Evolutionary conservation across 2,329 filamentous ascomycete genomes (phyloP), one percentile per base, ranked within the genome.

Genomic region (Aspergillus ruber): DNA sequence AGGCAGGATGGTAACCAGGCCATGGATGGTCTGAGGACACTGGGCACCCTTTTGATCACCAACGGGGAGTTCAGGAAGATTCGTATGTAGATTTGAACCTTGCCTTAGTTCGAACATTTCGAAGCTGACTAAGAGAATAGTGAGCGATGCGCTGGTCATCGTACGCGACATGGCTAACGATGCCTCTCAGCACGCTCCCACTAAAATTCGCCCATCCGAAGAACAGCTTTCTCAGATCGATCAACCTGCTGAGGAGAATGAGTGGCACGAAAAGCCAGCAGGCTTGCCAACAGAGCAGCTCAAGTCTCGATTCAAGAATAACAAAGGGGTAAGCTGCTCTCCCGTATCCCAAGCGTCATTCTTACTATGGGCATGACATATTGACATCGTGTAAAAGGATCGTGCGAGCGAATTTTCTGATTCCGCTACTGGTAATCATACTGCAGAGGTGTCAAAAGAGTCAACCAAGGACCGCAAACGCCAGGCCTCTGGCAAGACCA

Each of bases 11-110:
- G 85, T 36, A 82, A 93, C 54, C 79, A 91, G 66, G 89, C 86
- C 1, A 75, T 94, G 7, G 82, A 95, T 54, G 93, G 91, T 21
- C 71, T 98, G 40, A 84, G 89, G 57, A 95, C 89, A 3, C 76
- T 98, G 1, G 93, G 91, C 44, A 90, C 86, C 17, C 77, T 98
- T 48, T 75, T 97, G 60, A 86, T 97, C 62, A 95, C 90, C 59
- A 98, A 98, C 61, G 93, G 93, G 56, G 90, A 97, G 67, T 96
- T 95, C 78, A 82, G 90, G 58, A 95, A 95, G 74, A 81, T 95
- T 29, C 71, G 86, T 85, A 80, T 68, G 85, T 81, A 21, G 6
- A 53, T 53, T 51, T 18, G 42, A 29, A 7, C 17, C 10, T 18
- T 8, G 20, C 20, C 20, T 20, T 4, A 20, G 4, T 20, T 20